Evolutionary conservation across 192 early-diverging fungal genomes (phyloP), one percentile per base, ranked within the genome.

Genomic region (Piromyces finnis): DNA sequence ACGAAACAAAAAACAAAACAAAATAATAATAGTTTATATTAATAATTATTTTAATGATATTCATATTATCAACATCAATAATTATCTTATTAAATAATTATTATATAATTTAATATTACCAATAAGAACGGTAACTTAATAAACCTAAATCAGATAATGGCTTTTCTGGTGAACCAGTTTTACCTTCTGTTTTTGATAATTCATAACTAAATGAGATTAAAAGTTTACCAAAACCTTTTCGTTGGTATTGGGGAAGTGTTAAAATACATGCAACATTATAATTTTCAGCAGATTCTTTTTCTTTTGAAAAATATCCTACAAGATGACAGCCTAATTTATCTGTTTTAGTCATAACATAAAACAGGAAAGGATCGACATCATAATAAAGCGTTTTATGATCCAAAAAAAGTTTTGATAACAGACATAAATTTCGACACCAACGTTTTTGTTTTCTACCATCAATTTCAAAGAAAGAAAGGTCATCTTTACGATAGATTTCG

Each of bases 321-420:
- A 98, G 84, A 83, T 97, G 95, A 81, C 88, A 92, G 2, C 98
- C 98, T 29, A 89, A 84, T 30, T 93, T 92, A 82, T 98, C 97
- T 77, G 90, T 89, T 82, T 90, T 84, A 5, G 95, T 96, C 93
- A 99, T 93, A 78, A 96, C 91, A 83, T 99, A 99, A 84, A 97
- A 99, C 82, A 98, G 80, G 84, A 99, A 99, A 11, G 97, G 97
- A 79, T 99, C 98, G 16, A 98, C 97, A 82, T 99, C 97, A 83
- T 97, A 99, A 84, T 95, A 98, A 22, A 99, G 87, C 18, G 97
- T 98, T 83, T 99, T 99, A 90, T 99, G 98, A 86, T 99, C 98
- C 82, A 99, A 85, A 84, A 99, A 98, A 78, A 96, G 87, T 81
- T 99, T 99, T 28, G 97, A 97, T 30, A 99, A 84, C 59, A 99